Percentiles rank a stretch among this genome's conserved stretches.
phyloP scores from a whole-genome alignment of 148 eudicot genomes.

The Rhododendron henanense region DNA sequence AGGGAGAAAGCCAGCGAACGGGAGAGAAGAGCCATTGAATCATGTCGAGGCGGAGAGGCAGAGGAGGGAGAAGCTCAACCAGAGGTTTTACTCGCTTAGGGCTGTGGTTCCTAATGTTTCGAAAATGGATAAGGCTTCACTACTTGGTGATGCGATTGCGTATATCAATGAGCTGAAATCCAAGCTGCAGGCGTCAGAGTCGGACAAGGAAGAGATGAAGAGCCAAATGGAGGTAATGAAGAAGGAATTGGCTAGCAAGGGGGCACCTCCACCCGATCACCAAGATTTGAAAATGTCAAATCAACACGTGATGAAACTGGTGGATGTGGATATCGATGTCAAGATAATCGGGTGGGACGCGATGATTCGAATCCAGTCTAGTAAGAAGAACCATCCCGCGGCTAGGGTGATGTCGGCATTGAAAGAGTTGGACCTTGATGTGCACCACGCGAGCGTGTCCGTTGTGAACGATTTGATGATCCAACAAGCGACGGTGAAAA shows the following conservation, averaged over 20 bases:
- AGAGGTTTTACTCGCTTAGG: slow-evolving; percentile 72
- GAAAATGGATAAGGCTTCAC: slow-evolving; percentile 95
- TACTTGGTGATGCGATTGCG: slow-evolving; percentile 79
- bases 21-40: slow-evolving; percentile 88
- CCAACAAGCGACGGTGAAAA: slow-evolving; percentile 80
- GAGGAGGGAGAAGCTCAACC: slow-evolving; percentile 90
- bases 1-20: slow-evolving; percentile 92
- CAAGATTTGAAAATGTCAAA: slow-evolving; percentile 19
- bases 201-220: slow-evolving; percentile 49
- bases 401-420: slow-evolving; percentile 78
- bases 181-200: slow-evolving; percentile 43
- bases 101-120: slow-evolving; percentile 96
- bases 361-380: slow-evolving; percentile 66
- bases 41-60: slow-evolving; percentile 96
- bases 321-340: slow-evolving; percentile 70
- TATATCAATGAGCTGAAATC: slow-evolving; percentile 73
- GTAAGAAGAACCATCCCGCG: slow-evolving; percentile 80
- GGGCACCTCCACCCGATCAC: slow-evolving; percentile 2
- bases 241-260: slow-evolving; percentile 43
- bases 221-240: slow-evolving; percentile 42
- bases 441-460: slow-evolving; percentile 74
- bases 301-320: not conserved
- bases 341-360: slow-evolving; percentile 90
- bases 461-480: slow-evolving; percentile 91
- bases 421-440: slow-evolving; percentile 72